Evolutionary conservation across 139 green algal genomes (phyloP).

Genomic region (Closterium sp.): DNA sequence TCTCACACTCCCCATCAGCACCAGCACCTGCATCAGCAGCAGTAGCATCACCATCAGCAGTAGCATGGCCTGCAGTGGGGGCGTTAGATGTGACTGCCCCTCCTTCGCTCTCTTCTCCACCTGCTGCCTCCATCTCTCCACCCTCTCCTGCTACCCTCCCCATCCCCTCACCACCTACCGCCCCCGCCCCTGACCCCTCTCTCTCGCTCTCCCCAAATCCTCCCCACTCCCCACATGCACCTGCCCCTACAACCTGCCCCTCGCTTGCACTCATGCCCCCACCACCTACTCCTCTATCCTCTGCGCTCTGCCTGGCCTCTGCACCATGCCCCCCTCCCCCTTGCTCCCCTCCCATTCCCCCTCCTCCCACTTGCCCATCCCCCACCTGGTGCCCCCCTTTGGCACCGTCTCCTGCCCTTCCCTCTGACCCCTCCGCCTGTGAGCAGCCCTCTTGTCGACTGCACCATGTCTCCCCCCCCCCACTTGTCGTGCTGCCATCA

Average conservation of each 20-base stretch:
- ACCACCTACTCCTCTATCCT: not conserved
- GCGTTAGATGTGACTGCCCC: conserved; percentile 60
- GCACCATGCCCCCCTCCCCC: not conserved
- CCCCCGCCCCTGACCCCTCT: not conserved
- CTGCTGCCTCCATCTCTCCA: not conserved
- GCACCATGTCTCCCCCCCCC: not conserved
- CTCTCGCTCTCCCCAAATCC: not conserved
- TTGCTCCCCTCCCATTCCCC: not conserved
- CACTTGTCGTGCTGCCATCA: not conserved
- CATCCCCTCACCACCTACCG: not conserved
- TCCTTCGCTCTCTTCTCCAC: not conserved
- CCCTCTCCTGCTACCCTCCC: not conserved
- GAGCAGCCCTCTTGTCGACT: not conserved
- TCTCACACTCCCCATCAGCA: not conserved
- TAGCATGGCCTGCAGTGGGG: conserved; percentile 79
- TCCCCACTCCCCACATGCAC: not conserved
- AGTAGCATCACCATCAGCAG: conserved; percentile 87
- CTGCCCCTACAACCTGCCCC: not conserved
- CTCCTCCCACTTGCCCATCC: not conserved
- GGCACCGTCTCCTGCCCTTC: not conserved
- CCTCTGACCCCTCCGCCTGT: not conserved
- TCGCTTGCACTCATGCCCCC: not conserved
- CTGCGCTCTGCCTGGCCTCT: not conserved
- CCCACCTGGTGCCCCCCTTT: not conserved
- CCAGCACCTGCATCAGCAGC: conserved; percentile 84